Base-by-base conservation (phyloP, 2,329 filamentous ascomycete genomes). In the Aspergillus novoparasiticus region DNA sequence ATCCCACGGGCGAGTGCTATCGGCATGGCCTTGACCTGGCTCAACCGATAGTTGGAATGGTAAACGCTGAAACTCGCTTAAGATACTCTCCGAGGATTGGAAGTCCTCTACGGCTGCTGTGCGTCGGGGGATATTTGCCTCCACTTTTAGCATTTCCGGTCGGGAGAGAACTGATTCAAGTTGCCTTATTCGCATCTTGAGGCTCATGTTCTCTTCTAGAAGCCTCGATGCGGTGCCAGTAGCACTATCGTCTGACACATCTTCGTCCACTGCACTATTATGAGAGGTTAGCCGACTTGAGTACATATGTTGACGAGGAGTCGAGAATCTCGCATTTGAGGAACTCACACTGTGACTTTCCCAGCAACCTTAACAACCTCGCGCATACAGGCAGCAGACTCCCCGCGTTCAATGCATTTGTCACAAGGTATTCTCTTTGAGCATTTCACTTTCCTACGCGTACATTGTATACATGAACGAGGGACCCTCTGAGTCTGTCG, bases 391-490 rank as follows among this genome's bases (percentile, higher is more conserved):
- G 59, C 43, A 4, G 43, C 53, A 16, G 43, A 46, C 19, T 61
- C 59, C 3, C 59, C 59, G 2, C 59, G 59, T 28, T 53, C 51
- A 28, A 61, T 57, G 43, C 59, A 61, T 26, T 56, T 54, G 5
- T 61, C 53, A 32, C 59, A 61, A 16, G 59, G 59, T 11, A 61
- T 57, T 26, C 50, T 61, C 43, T 61, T 61, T 14, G 59, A 61
- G 32, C 59, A 61, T 41, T 57, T 61, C 16, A 57, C 43, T 36
- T 61, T 61, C 19, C 59, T 50, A n/a, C 59, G 59, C 6, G 59
- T 46, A 32, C 59, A 61, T 30, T 50, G 53, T 16, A 57, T 57
- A 45, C 53, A 61, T 41, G 53, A 50, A 11, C 53, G 59, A 21
- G 59, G 59, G 12, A 61, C 59, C 54, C 53, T 28, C 53, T 61